A percentile compares a stretch with the other conserved stretches of the same genome.
Evolutionary conservation across 2,329 filamentous ascomycete genomes (phyloP).

Genomic region (Fusarium sp.): DNA sequence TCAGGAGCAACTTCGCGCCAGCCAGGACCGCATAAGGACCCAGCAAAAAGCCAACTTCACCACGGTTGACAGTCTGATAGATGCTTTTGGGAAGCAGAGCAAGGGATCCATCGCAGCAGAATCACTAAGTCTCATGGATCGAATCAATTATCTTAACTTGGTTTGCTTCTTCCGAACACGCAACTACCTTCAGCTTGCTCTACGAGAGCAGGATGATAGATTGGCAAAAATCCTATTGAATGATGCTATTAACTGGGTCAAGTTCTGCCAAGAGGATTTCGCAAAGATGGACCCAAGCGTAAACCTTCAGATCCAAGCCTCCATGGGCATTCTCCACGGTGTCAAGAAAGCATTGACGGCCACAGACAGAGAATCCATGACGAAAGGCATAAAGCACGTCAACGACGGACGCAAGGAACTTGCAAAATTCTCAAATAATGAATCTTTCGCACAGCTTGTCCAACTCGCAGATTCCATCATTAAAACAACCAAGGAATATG

Average conservation of each 20-base stretch:
- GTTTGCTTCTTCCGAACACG: constrained; percentile 29
- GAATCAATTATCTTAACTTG: constrained; percentile 37
- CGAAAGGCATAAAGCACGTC: not conserved
- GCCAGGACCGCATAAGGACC: not conserved
- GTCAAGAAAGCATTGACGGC: constrained; percentile 3
- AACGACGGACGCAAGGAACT: not conserved
- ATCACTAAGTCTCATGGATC: constrained; percentile 14
- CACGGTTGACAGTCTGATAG: constrained; percentile 12
- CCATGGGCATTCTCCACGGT: constrained; percentile 23
- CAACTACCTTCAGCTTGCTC: constrained; percentile 27
- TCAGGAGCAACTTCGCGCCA: not conserved
- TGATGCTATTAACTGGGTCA: constrained; percentile 18
- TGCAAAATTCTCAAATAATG: not conserved
- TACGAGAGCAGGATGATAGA: not conserved
- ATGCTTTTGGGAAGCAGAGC: not conserved
- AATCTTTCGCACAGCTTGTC: constrained; percentile 11
- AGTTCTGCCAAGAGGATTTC: constrained; percentile 17
- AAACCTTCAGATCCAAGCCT: constrained; percentile 6
- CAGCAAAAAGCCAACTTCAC: not conserved
- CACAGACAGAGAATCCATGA: not conserved
- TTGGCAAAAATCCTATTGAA: constrained; percentile 11
- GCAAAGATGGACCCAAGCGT: constrained; percentile 27
- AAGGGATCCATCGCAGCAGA: not conserved
- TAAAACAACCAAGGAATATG: not conserved
- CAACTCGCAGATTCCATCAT: constrained; percentile 2